phyloP scores from a whole-genome alignment of 352 stramenopile genomes.

The Globisporangium irregulare region DNA sequence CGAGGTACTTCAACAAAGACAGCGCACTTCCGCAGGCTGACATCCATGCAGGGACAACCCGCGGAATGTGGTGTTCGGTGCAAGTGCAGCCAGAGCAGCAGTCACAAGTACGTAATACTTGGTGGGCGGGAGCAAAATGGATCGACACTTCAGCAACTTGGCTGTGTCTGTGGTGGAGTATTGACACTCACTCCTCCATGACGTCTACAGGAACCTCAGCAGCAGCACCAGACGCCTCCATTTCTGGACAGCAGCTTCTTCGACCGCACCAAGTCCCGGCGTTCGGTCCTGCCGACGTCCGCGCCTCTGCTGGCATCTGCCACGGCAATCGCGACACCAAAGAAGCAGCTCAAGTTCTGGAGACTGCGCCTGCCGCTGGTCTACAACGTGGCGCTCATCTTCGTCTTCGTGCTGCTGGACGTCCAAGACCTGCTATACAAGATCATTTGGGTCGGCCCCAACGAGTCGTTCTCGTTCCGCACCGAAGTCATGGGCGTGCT shows the following conservation, averaged over 20 bases:
- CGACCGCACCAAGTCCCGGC: background rate
- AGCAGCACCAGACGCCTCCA: background rate
- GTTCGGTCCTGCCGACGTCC: constrained; percentile 3
- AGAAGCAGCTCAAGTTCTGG: constrained; percentile 8
- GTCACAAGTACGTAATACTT: background rate
- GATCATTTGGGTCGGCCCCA: constrained; percentile 25
- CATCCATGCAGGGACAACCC: background rate
- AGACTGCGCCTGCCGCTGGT: constrained; percentile 13
- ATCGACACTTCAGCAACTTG: background rate
- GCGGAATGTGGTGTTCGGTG: background rate
- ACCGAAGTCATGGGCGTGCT: constrained; percentile 17
- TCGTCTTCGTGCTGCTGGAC: constrained; percentile 17
- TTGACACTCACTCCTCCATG: background rate
- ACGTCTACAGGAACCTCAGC: background rate
- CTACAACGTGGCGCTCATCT: constrained; percentile 9
- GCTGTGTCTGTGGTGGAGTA: background rate
- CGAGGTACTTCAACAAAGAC: background rate
- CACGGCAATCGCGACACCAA: constrained; percentile 14
- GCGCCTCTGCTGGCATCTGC: constrained; percentile 10
- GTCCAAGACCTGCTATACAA: constrained; percentile 30
- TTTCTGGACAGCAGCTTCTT: background rate
- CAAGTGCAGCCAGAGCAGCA: background rate
- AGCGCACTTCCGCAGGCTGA: background rate
- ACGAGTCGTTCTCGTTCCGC: constrained; percentile 22
- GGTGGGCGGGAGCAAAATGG: background rate